phyloP scores from a whole-genome alignment of 2,329 filamentous ascomycete genomes.

The Zymoseptoria crescenta region DNA sequence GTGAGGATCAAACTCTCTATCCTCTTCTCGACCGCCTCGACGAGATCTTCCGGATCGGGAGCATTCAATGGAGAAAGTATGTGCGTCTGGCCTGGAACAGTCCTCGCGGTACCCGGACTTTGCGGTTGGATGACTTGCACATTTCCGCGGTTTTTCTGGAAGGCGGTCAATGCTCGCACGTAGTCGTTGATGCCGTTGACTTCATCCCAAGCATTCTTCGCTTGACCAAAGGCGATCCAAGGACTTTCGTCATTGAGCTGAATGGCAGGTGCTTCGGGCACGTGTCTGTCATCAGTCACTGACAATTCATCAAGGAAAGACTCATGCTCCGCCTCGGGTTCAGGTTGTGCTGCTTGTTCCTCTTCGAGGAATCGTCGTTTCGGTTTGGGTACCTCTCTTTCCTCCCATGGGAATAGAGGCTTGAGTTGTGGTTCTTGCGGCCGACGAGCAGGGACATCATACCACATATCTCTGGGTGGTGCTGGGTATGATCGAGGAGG shows the following conservation, averaged over 20 bases:
- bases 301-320: constrained; percentile 23
- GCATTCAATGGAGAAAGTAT: constrained; percentile 20
- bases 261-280: constrained; percentile 39
- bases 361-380: constrained; percentile 61
- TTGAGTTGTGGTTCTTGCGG: constrained; percentile 49
- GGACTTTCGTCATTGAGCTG: constrained; percentile 46
- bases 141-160: constrained; percentile 52
- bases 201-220: constrained; percentile 83
- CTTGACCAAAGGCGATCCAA: constrained; percentile 63
- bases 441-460: constrained; percentile 59
- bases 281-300: constrained; percentile 17
- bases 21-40: constrained; percentile 28
- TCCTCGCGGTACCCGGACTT: constrained; percentile 4
- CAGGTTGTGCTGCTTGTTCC: constrained; percentile 16
- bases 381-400: constrained; percentile 52
- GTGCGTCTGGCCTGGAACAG: constrained; percentile 9
- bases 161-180: constrained; percentile 60
- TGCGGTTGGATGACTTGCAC: constrained; percentile 16
- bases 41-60: constrained; percentile 19
- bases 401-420: constrained; percentile 88
- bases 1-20: constrained; percentile 62
- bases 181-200: constrained; percentile 82
- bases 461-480: constrained; percentile 82
- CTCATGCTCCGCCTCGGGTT: constrained; percentile 12
- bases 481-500: constrained; percentile 71